A percentile compares a stretch with the other conserved stretches of the same genome.
These are phyloP conservation scores for Penicillium sp. DNA, from an alignment of 2,329 filamentous ascomycete genomes.

Conservation along the genomic window DNA sequence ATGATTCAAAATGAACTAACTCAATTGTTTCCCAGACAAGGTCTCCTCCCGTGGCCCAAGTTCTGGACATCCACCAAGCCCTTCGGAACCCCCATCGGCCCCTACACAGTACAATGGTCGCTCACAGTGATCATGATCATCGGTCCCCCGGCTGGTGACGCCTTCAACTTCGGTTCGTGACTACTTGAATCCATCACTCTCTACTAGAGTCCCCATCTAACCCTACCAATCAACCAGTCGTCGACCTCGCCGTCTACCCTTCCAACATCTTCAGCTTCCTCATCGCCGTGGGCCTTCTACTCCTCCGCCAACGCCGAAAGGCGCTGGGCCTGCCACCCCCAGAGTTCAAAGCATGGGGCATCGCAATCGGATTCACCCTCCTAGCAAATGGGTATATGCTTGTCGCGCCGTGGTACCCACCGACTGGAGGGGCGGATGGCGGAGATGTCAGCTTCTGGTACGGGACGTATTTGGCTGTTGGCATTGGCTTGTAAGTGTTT, in stretches of 20 bases:
- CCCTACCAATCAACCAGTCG: not conserved
- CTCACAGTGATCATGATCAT: constrained; percentile 63
- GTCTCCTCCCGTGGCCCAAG: constrained; percentile 60
- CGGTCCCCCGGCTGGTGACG: constrained; percentile 63
- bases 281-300: constrained; percentile 48
- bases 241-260: constrained; percentile 1
- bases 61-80: constrained; percentile 66
- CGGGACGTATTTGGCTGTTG: constrained; percentile 66
- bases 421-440: constrained; percentile 57
- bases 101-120: constrained; percentile 60
- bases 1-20: not conserved
- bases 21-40: constrained; percentile 43
- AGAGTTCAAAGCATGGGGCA: constrained; percentile 62
- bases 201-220: not conserved
- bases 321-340: constrained; percentile 51
- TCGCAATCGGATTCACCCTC: constrained; percentile 61
- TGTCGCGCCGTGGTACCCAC: constrained; percentile 72
- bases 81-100: constrained; percentile 64
- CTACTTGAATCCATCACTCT: no score
- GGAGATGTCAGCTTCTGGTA: constrained; percentile 75
- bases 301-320: constrained; percentile 58
- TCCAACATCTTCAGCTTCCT: not conserved
- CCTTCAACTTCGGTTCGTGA: constrained; percentile 60
- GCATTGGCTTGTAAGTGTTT: constrained; percentile 50
- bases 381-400: constrained; percentile 63